A percentile compares a stretch with the other conserved stretches of the same genome.
Evolutionary conservation across 2,329 filamentous ascomycete genomes (phyloP).

Genomic region (Dothideomycetidae sp.): DNA sequence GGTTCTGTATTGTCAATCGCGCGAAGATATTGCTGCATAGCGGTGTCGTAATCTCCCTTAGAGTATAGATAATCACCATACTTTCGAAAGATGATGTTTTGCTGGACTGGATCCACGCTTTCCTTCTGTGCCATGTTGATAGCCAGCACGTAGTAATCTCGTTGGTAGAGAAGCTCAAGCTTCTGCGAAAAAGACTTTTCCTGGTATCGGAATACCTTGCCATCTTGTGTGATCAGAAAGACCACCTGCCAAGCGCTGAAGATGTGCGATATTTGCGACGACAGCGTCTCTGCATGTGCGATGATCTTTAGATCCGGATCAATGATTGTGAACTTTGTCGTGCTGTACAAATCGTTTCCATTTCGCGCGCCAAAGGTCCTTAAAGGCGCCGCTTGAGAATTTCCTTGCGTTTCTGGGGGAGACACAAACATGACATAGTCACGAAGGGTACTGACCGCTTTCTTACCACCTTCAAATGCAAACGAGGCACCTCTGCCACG

Average conservation of each 20-base stretch:
- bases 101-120: constrained; percentile 63
- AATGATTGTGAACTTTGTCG: constrained; percentile 78
- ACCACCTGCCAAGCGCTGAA: constrained; percentile 85
- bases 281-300: constrained; percentile 72
- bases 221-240: constrained; percentile 79
- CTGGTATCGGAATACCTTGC: constrained; percentile 80
- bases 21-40: constrained; percentile 97
- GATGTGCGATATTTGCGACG: constrained; percentile 63
- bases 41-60: constrained; percentile 88
- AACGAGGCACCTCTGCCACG: constrained; percentile 77
- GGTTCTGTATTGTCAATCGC: constrained; percentile 94
- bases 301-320: constrained; percentile 84
- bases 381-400: constrained; percentile 45
- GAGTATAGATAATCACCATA: constrained; percentile 93
- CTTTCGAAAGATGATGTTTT: constrained; percentile 81
- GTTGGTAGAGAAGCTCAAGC: constrained; percentile 82
- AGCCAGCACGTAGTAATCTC: constrained; percentile 81
- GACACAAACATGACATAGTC: constrained; percentile 83
- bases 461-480: constrained; percentile 85
- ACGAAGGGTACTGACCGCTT: constrained; percentile 59
- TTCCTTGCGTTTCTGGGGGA: constrained; percentile 48
- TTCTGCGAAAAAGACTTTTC: constrained; percentile 85
- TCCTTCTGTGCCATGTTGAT: constrained; percentile 87
- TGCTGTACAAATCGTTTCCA: constrained; percentile 68
- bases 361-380: constrained; percentile 59